Evolutionary conservation across 2,329 filamentous ascomycete genomes (phyloP).

Genomic region (Trichoderma pleuroti): DNA sequence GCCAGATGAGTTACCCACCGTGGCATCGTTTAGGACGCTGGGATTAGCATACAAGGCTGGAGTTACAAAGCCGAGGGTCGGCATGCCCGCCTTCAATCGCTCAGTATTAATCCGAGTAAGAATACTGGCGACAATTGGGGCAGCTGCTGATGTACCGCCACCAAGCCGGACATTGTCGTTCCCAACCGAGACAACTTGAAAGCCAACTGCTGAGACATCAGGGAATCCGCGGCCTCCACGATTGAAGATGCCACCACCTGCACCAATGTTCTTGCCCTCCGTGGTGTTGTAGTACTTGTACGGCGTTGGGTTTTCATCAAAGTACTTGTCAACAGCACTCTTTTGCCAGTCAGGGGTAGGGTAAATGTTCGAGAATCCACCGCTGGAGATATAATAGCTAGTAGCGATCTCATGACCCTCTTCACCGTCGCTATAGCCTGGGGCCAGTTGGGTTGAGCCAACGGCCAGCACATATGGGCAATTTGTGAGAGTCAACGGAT

Average conservation of each 20-base stretch:
- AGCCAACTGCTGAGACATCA: constrained; percentile 43
- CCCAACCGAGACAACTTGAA: constrained; percentile 40
- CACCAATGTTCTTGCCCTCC: constrained; percentile 36
- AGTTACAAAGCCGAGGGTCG: constrained; percentile 4
- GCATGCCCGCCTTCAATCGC: constrained; percentile 24
- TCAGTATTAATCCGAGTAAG: constrained; percentile 29
- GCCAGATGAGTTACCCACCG: background rate
- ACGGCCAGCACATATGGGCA: constrained; percentile 49
- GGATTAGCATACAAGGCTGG: background rate
- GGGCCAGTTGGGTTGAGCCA: constrained; percentile 46
- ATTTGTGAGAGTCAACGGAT: constrained; percentile 41
- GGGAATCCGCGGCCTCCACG: constrained; percentile 41
- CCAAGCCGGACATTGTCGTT: constrained; percentile 41
- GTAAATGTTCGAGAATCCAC: constrained; percentile 47
- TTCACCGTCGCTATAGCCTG: background rate
- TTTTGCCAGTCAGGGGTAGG: constrained; percentile 44
- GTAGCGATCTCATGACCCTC: background rate
- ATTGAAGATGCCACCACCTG: constrained; percentile 42
- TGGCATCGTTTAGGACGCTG: background rate
- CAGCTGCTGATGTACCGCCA: constrained; percentile 45
- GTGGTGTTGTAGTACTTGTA: background rate
- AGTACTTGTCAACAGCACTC: constrained; percentile 38
- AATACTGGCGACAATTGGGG: constrained; percentile 31
- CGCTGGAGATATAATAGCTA: background rate
- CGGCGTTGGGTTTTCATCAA: constrained; percentile 27